phyloP scores from a whole-genome alignment of 106 monocot genomes.

The Narthecium ossifragum region DNA sequence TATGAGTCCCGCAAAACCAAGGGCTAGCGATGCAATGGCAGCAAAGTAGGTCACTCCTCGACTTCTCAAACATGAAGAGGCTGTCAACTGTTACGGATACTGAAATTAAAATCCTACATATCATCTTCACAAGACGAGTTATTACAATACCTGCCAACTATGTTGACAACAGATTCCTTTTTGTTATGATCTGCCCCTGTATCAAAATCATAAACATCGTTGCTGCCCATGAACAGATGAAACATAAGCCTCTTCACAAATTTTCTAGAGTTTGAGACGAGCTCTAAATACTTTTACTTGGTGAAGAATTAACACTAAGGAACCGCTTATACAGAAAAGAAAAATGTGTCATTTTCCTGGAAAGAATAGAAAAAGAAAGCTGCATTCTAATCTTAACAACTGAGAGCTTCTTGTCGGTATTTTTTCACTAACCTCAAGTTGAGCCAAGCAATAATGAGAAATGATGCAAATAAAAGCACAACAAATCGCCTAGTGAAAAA shows the following conservation, averaged over 20 bases:
- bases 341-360: too few species aligned
- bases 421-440: conserved; percentile 62
- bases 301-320: too few species aligned
- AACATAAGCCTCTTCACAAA: neutral
- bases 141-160: conserved; percentile 71
- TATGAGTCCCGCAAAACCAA: conserved; percentile 69
- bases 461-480: conserved; percentile 54
- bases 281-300: too few species aligned
- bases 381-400: neutral
- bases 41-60: conserved; percentile 32
- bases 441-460: conserved; percentile 90
- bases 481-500: conserved; percentile 56
- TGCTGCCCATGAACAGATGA: conserved; percentile 40
- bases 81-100: neutral
- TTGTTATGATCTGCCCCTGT: conserved; percentile 82
- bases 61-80: conserved; percentile 30
- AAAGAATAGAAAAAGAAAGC: neutral
- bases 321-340: too few species aligned
- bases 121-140: neutral
- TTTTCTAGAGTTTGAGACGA: too few species aligned
- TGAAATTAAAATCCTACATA: neutral
- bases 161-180: conserved; percentile 96
- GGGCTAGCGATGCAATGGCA: conserved; percentile 49
- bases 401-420: too few species aligned
- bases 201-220: conserved; percentile 91